Base-by-base conservation (phyloP, 305 asterid genomes). In the Solanum hybrid region DNA sequence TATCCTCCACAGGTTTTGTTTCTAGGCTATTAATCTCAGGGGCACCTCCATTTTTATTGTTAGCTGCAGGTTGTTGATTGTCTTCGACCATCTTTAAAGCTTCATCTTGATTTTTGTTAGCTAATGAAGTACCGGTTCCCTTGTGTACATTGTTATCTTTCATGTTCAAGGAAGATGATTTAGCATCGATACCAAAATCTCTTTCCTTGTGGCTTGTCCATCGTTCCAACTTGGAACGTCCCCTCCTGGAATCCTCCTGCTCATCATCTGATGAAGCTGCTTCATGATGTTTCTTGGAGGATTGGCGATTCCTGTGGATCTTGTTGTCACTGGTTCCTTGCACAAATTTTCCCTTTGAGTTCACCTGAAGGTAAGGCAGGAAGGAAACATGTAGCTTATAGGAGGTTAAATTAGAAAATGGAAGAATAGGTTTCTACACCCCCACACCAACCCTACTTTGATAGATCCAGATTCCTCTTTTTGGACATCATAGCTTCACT, bases 171-270 rank as follows among this genome's bases (percentile, higher is more conserved):
- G 96, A 92, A 31, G 97, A 91, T 72, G 93, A 86, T 75, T 91
- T 91, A 38, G 91, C 90, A 87, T 87, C 37, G 42, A 90, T 51
- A 89, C 91, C 89, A 72, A 94, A 92, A 75, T 94, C 96, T 92
- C 92, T 91, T 87, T 94, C 96, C 91, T 92, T 94, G 71, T 96
- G 95, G 93, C 97, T 95, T 26, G 95, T 92, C 98, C 98, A 96
- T 32, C 98, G 93, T 90, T 96, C 98, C 85, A 96, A 89, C 93
- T 96, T 96, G 89, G 99, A 96, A 42, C 98, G 98, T 64, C 99
- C 98, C 91, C 78, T 94, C 90, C 86, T 93, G 17, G 98, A 94
- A 77, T 90, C 93, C 32, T 92, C 86, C 78, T 91, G 93, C 89
- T 95, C 97, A 4, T 95, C 98, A 22, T 95, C 98, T 16, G 96